Base-by-base conservation (phyloP, 306 rosid species). In the Trifolium fragiferum region DNA sequence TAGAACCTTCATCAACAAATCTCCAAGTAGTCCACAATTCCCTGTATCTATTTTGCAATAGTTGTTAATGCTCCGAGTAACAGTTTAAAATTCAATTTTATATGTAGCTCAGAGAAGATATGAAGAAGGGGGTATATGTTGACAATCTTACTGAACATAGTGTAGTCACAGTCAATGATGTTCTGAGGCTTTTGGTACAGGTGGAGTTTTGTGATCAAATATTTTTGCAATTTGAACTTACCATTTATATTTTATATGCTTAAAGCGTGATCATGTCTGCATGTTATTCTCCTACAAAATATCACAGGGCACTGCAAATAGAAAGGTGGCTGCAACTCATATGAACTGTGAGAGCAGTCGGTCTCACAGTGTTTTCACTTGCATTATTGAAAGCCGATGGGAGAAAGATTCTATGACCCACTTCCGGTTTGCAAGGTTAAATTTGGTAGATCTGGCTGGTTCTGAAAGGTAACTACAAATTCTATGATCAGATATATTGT, bases 321-420 rank as follows among this genome's bases (percentile, higher is more conserved):
- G 96, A 81, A 94, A 94, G 84, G 91, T 91, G 87, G 96, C 98
- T 13, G 89, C 98, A 33, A 93, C 98, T 59, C 87, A 88, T 82
- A 88, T 91, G 98, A 93, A 91, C 79, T 75, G 91, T 21, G 97
- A 93, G 86, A 93, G 98, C 83, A 93, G 98, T 77, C 83, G 98
- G 11, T 93, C 97, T 77, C 98, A 93, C 85, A 91, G 96, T 78
- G 98, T 93, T 83, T 88, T 93, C 82, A 91, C 98, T 61, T 93
- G 98, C 75, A 93, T 80, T 51, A 89, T 93, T 75, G 97, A 93
- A 87, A 91, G 98, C 85, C 84, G 30, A 6, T 93, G 98, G 98
- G 97, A 86, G 84, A 88, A 91, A 76, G 94, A 93, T 84, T 87
- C 98, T 61, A 75, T 81, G 92, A 49, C 88, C 57, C 98, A 91